These are phyloP conservation scores for Thecaphora frezii DNA, from an alignment of 1,284 basidiomycete species.

Conservation along the genomic window DNA sequence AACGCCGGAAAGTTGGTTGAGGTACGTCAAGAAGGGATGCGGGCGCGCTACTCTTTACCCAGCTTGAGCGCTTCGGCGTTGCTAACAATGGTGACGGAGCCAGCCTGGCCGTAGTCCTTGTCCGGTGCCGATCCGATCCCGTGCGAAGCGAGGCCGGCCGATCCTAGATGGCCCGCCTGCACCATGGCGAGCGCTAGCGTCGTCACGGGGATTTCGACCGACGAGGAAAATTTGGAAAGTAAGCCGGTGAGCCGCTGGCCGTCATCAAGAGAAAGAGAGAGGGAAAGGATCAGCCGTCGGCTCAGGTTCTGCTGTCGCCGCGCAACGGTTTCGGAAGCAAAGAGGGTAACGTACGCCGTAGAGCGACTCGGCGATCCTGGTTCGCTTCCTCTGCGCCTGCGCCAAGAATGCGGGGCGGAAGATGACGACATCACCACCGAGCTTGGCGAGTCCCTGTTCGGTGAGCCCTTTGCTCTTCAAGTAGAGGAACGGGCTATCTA, in stretches of 20 bases:
- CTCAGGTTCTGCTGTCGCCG: too few relatives aligned
- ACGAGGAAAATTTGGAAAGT: constrained; percentile 5
- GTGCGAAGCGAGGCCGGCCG: constrained; percentile 4
- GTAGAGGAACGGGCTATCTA: constrained; percentile 39
- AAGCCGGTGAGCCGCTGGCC: constrained; percentile 3
- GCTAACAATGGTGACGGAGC: constrained; percentile 6
- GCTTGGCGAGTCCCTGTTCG: constrained; percentile 68
- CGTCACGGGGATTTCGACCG: constrained; percentile 7
- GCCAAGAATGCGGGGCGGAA: constrained; percentile 68
- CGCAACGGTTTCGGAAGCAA: neutral
- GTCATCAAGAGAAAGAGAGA: neutral
- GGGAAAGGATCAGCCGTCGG: neutral
- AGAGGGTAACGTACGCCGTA: constrained; percentile 1
- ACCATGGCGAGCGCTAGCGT: constrained; percentile 34
- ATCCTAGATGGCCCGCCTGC: constrained; percentile 14
- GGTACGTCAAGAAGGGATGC: too few relatives aligned
- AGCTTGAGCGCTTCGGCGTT: constrained; percentile 12
- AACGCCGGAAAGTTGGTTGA: too few relatives aligned
- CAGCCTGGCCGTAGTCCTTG: neutral
- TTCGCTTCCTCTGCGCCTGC: constrained; percentile 40
- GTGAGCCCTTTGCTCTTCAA: constrained; percentile 71
- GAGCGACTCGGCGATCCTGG: constrained; percentile 59
- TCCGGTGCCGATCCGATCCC: neutral
- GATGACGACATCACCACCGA: constrained; percentile 71
- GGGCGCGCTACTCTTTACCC: neutral